Base-by-base conservation (phyloP, 129 eudicot genomes). In the Centrapalus pauciflorus region DNA sequence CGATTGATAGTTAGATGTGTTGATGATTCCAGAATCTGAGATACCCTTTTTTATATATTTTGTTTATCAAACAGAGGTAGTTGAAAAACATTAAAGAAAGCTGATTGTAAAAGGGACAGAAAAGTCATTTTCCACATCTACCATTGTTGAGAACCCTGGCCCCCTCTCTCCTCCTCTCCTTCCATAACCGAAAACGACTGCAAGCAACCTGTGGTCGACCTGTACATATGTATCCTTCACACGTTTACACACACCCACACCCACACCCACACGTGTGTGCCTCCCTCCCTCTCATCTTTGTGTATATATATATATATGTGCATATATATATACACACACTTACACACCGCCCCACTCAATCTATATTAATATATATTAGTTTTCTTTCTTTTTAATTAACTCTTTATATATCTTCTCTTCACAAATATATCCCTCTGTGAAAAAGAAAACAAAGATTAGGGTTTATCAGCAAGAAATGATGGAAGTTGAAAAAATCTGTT, bases 131-230 rank as follows among this genome's bases (percentile, higher is more conserved):
- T 71, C 41, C 25, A n/a, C n/a, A 59, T 71, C 61, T 26, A 71
- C 61, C 59, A 59, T 71, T 71, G 21, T 19, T 43, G 24, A 28
- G 45, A 9, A 55, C 7, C 57, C 60, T 13, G 27, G 32, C 21
- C 67, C 67, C 19, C 46, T 48, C 62, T 29, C 67, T 43, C 68
- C n/a, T n/a, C n/a, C n/a, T n/a, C 52, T 76, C 55, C 64, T 56
- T 78, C 50, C 83, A 56, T 54, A 78, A 73, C 82, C 79, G 88
- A 82, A 79, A 82, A 82, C 81, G 92, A 82, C 92, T 70, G 72
- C 83, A 74, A 82, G 79, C 83, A 76, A 79, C 89, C 83, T 66
- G 76, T 76, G 80, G 83, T 80, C 74, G 69, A 76, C 79, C 73
- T 75, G 37, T 81, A 33, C 63, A 32, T 79, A 52, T 63, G 55